Base-by-base conservation (phyloP, 257 asterid species). In the Sherardia arvensis region DNA sequence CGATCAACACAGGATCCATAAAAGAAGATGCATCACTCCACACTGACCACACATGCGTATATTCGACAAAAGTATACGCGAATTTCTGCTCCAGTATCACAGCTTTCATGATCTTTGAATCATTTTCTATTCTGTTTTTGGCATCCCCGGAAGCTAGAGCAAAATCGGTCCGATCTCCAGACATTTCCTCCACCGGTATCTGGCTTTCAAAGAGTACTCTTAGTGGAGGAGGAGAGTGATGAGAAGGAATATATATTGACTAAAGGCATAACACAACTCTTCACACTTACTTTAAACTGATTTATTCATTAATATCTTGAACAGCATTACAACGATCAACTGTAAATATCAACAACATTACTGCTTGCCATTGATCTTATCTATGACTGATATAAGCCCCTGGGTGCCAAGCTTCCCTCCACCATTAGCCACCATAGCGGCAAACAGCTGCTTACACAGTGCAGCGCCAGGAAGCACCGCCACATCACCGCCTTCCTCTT, bases 401-500 rank as follows among this genome's bases (percentile, higher is more conserved):
- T 91, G 98, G 11, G 78, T 69, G 9, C 98, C 95, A 48, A 83
- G 65, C 79, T 87, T 84, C 25, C 93, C 96, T 26, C 87, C 88
- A 5, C 96, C 96, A 66, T 83, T 91, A 23, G 85, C 98, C 71
- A 86, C 94, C 98, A 91, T 91, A 12, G 81, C 84, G 0, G 85
- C 53, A 76, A 83, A 91, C 82, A 91, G 12, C 79, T 91, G 95
- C 78, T 91, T 88, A 9, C 83, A 68, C 82, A 88, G 30, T 34
- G 90, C 85, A 66, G 98, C 94, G 64, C 95, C 98, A 1, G 95
- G 96, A 78, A 86, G 70, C 57, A 83, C 95, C 79, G 76, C 87
- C 62, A 56, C 87, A 7, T 69, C 61, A 3, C 32, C 76, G 28
- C 73, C 81, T 45, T 73, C 84, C 48, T 70, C 87, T 20, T 60